These are phyloP conservation scores for Leccinum aurantiacum DNA, from an alignment of 768 basidiomycete genomes.

Conservation along the genomic window DNA sequence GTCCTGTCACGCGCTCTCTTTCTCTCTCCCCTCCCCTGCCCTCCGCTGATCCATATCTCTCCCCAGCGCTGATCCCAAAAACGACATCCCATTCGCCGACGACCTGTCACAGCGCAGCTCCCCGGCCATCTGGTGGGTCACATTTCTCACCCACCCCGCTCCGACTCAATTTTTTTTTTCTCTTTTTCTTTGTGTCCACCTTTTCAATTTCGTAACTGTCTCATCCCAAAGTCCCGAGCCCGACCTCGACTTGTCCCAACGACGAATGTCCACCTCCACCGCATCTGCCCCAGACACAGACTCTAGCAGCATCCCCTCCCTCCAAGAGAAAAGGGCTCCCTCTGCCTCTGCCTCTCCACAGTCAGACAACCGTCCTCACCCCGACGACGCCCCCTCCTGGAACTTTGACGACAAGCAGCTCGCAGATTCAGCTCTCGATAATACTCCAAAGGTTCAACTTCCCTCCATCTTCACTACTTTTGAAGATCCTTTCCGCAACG, in stretches of 20 bases:
- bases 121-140: constrained; percentile 47
- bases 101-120: constrained; percentile 49
- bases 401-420: constrained; percentile 39
- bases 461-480: constrained; percentile 74
- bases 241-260: constrained; percentile 49
- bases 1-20: constrained; percentile 21
- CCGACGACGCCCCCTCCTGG: constrained; percentile 28
- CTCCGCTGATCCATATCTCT: constrained; percentile 15
- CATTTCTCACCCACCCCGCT: constrained; percentile 14
- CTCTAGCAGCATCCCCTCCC: constrained; percentile 52
- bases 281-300: constrained; percentile 67
- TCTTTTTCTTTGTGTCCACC: constrained; percentile 11
- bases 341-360: constrained; percentile 53
- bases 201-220: constrained; percentile 14
- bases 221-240: constrained; percentile 37
- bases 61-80: constrained; percentile 42
- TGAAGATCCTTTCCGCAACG: constrained; percentile 55
- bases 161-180: constrained; percentile 18
- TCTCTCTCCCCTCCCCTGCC: neutral
- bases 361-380: constrained; percentile 47
- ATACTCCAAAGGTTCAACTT: constrained; percentile 57
- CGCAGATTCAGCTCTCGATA: constrained; percentile 40
- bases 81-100: constrained; percentile 42
- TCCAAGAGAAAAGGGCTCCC: constrained; percentile 55
- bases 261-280: constrained; percentile 80